Conservation (phyloP, 164 flowering plant genomes). For the Vitis labrusca region DNA sequence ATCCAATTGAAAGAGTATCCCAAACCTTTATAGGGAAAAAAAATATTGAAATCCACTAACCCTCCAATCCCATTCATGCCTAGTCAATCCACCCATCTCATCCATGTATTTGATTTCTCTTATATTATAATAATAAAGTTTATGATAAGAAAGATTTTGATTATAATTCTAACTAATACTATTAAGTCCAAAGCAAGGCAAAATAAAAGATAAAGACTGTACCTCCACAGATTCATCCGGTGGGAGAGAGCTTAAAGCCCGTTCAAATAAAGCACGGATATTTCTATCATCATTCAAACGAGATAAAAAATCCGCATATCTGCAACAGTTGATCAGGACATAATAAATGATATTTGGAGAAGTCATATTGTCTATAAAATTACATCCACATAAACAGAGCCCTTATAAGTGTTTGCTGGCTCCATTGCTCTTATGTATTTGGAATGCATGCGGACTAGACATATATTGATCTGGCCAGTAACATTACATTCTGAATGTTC, state of each 20-base stretch:
- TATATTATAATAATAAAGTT: no score
- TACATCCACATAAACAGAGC: not conserved
- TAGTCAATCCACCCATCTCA: no score
- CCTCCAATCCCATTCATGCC: no score
- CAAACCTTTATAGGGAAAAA: no score
- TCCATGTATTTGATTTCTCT: no score
- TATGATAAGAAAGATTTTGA: no score
- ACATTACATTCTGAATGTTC: not conserved
- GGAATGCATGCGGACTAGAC: not conserved
- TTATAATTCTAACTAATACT: no score
- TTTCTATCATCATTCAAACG: conserved; percentile 96
- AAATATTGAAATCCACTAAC: no score
- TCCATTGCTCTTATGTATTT: not conserved
- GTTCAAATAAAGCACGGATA: conserved; percentile 88
- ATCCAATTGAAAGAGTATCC: no score
- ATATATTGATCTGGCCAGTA: not conserved
- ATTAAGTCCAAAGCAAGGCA: not conserved
- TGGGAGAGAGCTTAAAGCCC: conserved; percentile 88
- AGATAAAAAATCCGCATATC: conserved; percentile 91
- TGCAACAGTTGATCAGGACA: conserved; percentile 29
- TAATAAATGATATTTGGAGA: conserved; percentile 2
- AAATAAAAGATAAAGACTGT: not conserved
- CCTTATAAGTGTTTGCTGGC: not conserved
- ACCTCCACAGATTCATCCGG: conserved; percentile 89
- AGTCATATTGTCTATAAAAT: not conserved